phyloP scores from a whole-genome alignment of 805 yeast genomes.

The Citeromyces nyonsensis region DNA sequence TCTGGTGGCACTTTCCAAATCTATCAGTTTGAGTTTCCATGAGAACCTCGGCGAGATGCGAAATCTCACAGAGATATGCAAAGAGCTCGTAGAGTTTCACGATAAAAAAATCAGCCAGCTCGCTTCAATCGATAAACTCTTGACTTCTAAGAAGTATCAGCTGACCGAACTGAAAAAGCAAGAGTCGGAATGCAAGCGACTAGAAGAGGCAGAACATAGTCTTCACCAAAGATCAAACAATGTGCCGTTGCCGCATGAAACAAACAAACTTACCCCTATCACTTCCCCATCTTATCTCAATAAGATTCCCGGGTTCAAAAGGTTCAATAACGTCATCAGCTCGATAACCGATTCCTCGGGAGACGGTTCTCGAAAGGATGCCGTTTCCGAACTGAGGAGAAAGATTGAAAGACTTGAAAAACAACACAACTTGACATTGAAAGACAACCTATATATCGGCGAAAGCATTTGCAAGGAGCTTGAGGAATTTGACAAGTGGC shows the following conservation, averaged over 20 bases:
- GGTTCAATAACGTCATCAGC: conserved; percentile 15
- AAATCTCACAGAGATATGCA: conserved; percentile 14
- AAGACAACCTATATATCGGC: conserved; percentile 12
- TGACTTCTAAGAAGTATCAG: conserved; percentile 10
- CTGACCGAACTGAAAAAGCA: conserved; percentile 12
- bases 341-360: conserved; percentile 19
- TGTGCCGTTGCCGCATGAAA: conserved; percentile 1
- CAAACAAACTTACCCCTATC: conserved; percentile 6
- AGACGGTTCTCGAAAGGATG: conserved; percentile 16
- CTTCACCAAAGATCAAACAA: neutral
- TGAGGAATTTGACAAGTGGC: conserved; percentile 14
- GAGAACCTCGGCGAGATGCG: conserved; percentile 18
- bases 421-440: conserved; percentile 11
- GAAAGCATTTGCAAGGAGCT: conserved; percentile 10
- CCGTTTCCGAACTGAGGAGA: conserved; percentile 12
- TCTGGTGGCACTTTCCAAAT: conserved; percentile 18
- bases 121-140: conserved; percentile 11
- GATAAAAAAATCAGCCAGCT: conserved; percentile 16
- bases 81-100: conserved; percentile 16
- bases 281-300: conserved; percentile 11
- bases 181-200: conserved; percentile 14
- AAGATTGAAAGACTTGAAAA: conserved; percentile 14
- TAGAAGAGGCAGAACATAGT: conserved; percentile 10
- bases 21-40: conserved; percentile 13
- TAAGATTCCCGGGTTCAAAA: conserved; percentile 18